A percentile compares a stretch with the other conserved stretches of the same genome.
These are phyloP conservation scores for Vitis hybrid DNA, from an alignment of 177 flowering plant species.

Conservation along the genomic window DNA sequence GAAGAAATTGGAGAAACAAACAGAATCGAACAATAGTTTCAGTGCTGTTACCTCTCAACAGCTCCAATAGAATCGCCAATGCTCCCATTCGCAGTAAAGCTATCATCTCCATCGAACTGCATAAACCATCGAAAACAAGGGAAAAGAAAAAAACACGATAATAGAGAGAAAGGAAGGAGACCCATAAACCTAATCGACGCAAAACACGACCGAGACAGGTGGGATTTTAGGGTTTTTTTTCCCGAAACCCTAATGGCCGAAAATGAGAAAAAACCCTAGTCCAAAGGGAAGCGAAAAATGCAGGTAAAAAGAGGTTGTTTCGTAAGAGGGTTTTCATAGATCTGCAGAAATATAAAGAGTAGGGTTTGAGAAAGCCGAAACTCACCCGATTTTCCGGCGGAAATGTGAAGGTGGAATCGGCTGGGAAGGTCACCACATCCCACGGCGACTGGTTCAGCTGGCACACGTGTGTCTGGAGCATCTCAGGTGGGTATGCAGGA, in stretches of 20 bases:
- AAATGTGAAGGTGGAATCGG: slow-evolving; percentile 5
- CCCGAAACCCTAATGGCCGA: slow-evolving; percentile 43
- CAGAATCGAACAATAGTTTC: slow-evolving; percentile 5
- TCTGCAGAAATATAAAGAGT: slow-evolving; percentile 7
- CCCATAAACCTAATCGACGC: slow-evolving; percentile 26
- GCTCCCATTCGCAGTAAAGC: slow-evolving; percentile 32
- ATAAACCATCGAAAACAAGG: not conserved
- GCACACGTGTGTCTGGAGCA: slow-evolving; percentile 32
- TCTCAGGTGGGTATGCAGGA: not conserved
- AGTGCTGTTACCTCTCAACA: slow-evolving; percentile 33
- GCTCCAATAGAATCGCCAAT: slow-evolving; percentile 33
- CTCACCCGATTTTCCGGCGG: slow-evolving; percentile 22
- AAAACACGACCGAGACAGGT: slow-evolving; percentile 11
- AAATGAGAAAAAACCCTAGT: slow-evolving; percentile 24
- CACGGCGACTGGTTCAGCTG: slow-evolving; percentile 75
- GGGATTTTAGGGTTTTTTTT: slow-evolving; percentile 25
- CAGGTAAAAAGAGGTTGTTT: not conserved
- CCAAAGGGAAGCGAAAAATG: not conserved
- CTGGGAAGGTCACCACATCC: slow-evolving; percentile 56
- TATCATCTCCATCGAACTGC: slow-evolving; percentile 35
- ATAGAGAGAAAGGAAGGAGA: slow-evolving; percentile 20
- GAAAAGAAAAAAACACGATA: slow-evolving; percentile 2
- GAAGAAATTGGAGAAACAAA: not conserved
- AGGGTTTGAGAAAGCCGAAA: not conserved
- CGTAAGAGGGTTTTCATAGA: slow-evolving; percentile 11